These are phyloP conservation scores for Pythium myriotylum DNA, from an alignment of 352 stramenopile species.

Conservation along the genomic window DNA sequence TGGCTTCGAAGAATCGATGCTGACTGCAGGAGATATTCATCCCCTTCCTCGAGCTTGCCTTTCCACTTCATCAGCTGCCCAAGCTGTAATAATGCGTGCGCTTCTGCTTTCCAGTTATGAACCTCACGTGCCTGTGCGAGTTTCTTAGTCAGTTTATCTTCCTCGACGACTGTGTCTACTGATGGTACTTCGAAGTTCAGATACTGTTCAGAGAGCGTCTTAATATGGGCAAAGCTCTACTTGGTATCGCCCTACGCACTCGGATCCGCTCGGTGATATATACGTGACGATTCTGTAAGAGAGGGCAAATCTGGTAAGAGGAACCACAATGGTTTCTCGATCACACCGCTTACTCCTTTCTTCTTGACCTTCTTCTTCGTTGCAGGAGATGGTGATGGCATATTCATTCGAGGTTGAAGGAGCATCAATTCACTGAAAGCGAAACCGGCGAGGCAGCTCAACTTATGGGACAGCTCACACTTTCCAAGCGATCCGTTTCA, in stretches of 20 bases:
- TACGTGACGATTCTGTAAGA: constrained; percentile 56
- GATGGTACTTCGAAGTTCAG: constrained; percentile 65
- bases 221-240: no score
- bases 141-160: constrained; percentile 70
- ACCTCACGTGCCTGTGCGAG: constrained; percentile 42
- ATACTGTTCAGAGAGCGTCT: constrained; percentile 39
- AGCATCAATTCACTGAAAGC: neutral
- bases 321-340: no score
- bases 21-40: constrained; percentile 55
- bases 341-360: no score
- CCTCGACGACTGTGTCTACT: constrained; percentile 71
- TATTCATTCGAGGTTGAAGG: no score
- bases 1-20: constrained; percentile 53
- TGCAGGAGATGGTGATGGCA: no score
- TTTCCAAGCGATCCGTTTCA: no score
- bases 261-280: constrained; percentile 77
- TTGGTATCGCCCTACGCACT: constrained; percentile 30
- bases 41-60: constrained; percentile 43
- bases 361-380: constrained; percentile 29
- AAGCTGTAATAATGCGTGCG: constrained; percentile 62
- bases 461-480: no score
- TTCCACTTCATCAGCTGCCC: constrained; percentile 83
- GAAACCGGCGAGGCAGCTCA: no score
- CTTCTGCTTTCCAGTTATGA: constrained; percentile 67
- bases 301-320: neutral